phyloP scores from a whole-genome alignment of 768 basidiomycete genomes.

The Ramaria sp. region DNA sequence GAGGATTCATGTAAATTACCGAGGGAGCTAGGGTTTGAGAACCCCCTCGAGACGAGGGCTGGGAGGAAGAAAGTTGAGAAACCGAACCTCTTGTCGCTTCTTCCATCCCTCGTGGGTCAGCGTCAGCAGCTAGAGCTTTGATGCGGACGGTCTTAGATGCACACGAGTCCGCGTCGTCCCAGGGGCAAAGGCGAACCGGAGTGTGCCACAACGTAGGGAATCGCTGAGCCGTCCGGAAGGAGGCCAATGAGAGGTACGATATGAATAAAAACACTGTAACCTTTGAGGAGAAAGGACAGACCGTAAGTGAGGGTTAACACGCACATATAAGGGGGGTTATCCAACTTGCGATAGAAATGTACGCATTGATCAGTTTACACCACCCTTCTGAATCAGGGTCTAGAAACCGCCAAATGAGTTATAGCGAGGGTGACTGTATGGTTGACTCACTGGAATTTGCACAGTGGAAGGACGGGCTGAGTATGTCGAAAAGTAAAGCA shows the following conservation, averaged over 20 bases:
- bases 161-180: neutral
- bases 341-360: constrained; percentile 43
- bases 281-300: neutral
- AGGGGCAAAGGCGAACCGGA: neutral
- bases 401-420: constrained; percentile 11
- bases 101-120: neutral
- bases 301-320: constrained; percentile 14
- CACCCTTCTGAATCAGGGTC: constrained; percentile 30
- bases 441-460: constrained; percentile 28
- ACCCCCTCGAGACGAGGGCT: neutral
- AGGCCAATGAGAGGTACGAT: neutral
- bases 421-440: neutral
- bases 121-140: neutral
- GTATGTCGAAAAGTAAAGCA: constrained; percentile 26
- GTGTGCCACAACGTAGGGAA: constrained; percentile 1
- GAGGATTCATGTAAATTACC: neutral
- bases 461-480: constrained; percentile 34
- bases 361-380: constrained; percentile 40
- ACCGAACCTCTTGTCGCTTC: neutral
- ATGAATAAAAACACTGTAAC: neutral
- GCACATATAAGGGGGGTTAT: constrained; percentile 39
- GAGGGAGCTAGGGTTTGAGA: neutral
- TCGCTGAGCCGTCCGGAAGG: neutral
- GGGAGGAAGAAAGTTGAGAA: neutral
- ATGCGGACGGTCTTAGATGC: neutral